phyloP scores from a whole-genome alignment of 176 grass and related monocot species.

The Musa beccarii region DNA sequence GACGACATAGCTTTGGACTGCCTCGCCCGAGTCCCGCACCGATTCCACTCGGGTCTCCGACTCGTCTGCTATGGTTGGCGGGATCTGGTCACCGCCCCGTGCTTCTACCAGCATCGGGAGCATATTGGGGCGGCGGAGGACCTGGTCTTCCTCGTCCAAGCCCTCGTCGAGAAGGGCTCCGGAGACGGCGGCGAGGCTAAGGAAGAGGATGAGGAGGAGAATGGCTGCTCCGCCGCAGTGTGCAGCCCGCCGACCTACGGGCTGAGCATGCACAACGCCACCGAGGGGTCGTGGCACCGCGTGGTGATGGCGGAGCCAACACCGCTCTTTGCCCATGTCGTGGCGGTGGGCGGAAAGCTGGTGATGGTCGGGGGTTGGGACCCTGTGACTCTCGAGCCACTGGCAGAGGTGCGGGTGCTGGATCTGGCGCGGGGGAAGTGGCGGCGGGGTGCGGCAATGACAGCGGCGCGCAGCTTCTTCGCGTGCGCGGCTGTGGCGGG shows the following conservation, averaged over 20 bases:
- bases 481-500: conserved; percentile 22
- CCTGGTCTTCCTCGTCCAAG: conserved; percentile 51
- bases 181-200: neutral
- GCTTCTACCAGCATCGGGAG: conserved; percentile 3
- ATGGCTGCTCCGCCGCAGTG: neutral
- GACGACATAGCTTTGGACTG: conserved; percentile 58
- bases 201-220: neutral
- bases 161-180: neutral
- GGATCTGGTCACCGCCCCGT: conserved; percentile 22
- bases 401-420: conserved; percentile 26
- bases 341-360: conserved; percentile 17
- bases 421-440: conserved; percentile 34
- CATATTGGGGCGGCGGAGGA: conserved; percentile 33
- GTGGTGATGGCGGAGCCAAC: conserved; percentile 1
- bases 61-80: conserved; percentile 33
- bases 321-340: conserved; percentile 12
- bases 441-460: conserved; percentile 26
- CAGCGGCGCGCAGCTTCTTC: conserved; percentile 40
- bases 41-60: conserved; percentile 24
- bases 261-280: conserved; percentile 12
- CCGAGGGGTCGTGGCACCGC: conserved; percentile 10
- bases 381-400: conserved; percentile 22
- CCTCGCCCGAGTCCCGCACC: conserved; percentile 38
- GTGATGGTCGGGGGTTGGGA: conserved; percentile 49
- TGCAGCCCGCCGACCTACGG: conserved; percentile 8